Conservation (phyloP, 768 basidiomycete species). For the Filobasidium floriforme region DNA sequence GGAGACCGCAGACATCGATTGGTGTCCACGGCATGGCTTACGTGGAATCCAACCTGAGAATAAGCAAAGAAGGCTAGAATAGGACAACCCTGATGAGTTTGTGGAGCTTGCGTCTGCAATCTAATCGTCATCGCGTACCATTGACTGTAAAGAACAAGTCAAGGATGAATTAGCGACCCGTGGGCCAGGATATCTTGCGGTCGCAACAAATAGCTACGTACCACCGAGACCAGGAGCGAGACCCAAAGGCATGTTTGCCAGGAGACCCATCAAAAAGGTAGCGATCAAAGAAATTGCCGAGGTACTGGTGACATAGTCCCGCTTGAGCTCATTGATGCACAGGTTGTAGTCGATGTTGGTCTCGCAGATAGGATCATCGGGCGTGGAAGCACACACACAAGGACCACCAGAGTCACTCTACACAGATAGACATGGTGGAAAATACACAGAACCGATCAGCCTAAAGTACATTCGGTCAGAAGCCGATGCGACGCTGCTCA, state of each 20-base stretch:
- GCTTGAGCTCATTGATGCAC: slow-evolving; percentile 49
- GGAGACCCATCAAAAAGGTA: slow-evolving; percentile 70
- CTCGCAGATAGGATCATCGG: slow-evolving; percentile 48
- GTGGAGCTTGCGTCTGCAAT: slow-evolving; percentile 1
- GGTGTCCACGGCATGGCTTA: not conserved
- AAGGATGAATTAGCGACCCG: not conserved
- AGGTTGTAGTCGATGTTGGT: slow-evolving; percentile 34
- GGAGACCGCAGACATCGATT: slow-evolving; percentile 51
- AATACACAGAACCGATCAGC: not conserved
- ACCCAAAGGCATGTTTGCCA: slow-evolving; percentile 80
- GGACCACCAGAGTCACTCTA: slow-evolving; percentile 65
- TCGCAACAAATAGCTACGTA: not conserved
- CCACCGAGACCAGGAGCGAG: slow-evolving; percentile 79
- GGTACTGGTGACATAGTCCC: slow-evolving; percentile 74
- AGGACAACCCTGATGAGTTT: slow-evolving; percentile 11
- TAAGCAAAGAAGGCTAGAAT: slow-evolving; percentile 63
- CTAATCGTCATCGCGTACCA: not conserved
- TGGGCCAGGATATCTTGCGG: not conserved
- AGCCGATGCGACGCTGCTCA: not conserved
- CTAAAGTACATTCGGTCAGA: not conserved
- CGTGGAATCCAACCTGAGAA: slow-evolving; percentile 74
- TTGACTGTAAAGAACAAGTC: not conserved
- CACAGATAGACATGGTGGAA: not conserved
- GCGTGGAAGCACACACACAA: slow-evolving; percentile 58
- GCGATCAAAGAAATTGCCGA: slow-evolving; percentile 68